Evolutionary conservation across 2,329 filamentous ascomycete genomes (phyloP), one percentile per base, ranked within the genome.

Genomic region (Cordyceps fumosorosea): DNA sequence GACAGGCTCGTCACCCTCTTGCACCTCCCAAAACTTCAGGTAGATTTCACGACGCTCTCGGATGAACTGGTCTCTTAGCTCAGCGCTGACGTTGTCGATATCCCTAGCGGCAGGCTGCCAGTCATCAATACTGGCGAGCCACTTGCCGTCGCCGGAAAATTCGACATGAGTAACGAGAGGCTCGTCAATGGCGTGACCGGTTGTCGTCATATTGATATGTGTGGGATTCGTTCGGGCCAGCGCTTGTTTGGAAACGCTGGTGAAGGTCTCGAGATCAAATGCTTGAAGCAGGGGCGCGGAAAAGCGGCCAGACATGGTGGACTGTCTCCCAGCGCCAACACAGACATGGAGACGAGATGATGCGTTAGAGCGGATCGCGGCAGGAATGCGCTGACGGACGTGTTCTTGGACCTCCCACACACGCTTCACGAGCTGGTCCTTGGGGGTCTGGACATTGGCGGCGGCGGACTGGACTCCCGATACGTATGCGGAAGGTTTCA

Each of bases 91-190:
- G 51, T 70, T 81, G 45, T 84, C 81, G 16, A 90, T 75, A 70
- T 97, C 92, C 64, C 83, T 79, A 14, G 78, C 76, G 11, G 90
- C 85, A 1, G 92, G 92, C 57, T 83, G 82, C 95, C 95, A 99
- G 69, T 93, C 90, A 71, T 99, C 95, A 1, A 96, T 84, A 1
- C 91, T 97, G 5, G 89, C 93, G 62, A 99, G 82, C 93, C 93
- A 98, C 66, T 86, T 82, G 20, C 93, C 93, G 70, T 98, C 89
- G 56, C 83, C 78, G 50, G 90, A 93, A 67, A 95, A 85, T 50
- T 87, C 84, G 56, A 98, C 78, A 62, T 89, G 84, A 7, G 84
- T 88, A 53, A 96, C 84, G 64, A 89, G 84, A 0, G 95, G 93
- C 67, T 96, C 90, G 16, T 85, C 81, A 56, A 98, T 85, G 5